phyloP scores from a whole-genome alignment of 2,329 filamentous ascomycete species.

The Aspergillus niger region DNA sequence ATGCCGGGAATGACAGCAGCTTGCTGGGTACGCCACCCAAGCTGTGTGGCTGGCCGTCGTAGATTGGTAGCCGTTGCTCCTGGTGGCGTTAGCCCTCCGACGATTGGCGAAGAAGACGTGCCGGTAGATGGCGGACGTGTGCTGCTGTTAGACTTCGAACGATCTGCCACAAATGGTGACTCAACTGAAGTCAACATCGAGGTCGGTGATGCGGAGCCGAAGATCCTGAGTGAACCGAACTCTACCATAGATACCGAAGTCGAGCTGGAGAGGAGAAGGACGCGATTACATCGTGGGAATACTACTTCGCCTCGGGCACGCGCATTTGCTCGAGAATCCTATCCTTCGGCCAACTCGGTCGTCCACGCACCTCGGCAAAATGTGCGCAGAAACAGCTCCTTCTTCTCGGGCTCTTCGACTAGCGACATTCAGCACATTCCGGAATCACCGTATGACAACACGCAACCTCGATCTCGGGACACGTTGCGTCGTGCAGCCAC shows the following conservation, averaged over 20 bases:
- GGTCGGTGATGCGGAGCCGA: conserved; percentile 69
- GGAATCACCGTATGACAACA: conserved; percentile 72
- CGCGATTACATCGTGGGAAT: conserved; percentile 62
- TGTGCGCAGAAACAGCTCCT: conserved; percentile 31
- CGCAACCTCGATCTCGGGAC: conserved; percentile 68
- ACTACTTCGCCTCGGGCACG: conserved; percentile 40
- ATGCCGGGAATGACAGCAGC: conserved; percentile 67
- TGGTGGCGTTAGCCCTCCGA: conserved; percentile 64
- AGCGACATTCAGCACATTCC: conserved; percentile 57
- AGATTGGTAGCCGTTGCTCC: conserved; percentile 70
- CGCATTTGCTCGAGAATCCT: conserved; percentile 24
- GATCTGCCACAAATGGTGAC: conserved; percentile 58
- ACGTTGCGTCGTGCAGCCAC: conserved; percentile 71
- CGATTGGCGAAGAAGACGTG: conserved; percentile 69
- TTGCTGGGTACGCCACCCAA: conserved; percentile 68
- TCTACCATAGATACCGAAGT: conserved; percentile 77
- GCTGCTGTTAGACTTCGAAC: conserved; percentile 73
- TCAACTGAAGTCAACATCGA: conserved; percentile 67
- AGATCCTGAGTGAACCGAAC: conserved; percentile 70
- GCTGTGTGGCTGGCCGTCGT: conserved; percentile 52
- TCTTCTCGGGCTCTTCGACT: conserved; percentile 28
- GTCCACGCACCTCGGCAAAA: conserved; percentile 18
- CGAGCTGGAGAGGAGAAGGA: conserved; percentile 73
- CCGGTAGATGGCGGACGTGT: conserved; percentile 79
- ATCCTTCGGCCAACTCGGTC: conserved; percentile 25